Conservation (phyloP, 352 stramenopile species). For the Globisporangium acanthophoron region DNA sequence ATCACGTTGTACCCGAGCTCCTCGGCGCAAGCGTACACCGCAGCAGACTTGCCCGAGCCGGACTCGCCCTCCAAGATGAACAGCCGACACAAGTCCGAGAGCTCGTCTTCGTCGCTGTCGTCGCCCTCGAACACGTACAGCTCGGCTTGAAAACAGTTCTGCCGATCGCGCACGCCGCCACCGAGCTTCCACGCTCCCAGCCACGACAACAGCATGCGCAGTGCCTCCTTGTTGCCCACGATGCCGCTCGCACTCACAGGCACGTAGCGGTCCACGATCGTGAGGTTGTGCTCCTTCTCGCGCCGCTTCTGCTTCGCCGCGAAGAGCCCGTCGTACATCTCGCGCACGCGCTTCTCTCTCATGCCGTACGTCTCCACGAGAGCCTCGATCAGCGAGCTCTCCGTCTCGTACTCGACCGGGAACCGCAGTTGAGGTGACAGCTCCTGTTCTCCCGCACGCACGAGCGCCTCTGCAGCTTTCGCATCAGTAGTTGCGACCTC, state of each 20-base stretch:
- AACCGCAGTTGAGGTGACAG: not conserved
- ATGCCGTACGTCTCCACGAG: conserved; percentile 45
- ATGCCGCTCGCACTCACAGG: conserved; percentile 51
- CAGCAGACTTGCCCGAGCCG: conserved; percentile 69
- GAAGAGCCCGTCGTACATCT: conserved; percentile 41
- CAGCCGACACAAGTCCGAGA: conserved; percentile 47
- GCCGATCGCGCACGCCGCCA: conserved; percentile 32
- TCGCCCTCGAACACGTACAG: conserved; percentile 64
- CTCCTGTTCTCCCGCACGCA: not conserved
- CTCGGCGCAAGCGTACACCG: conserved; percentile 72
- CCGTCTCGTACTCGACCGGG: conserved; percentile 12
- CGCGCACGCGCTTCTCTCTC: conserved; percentile 51
- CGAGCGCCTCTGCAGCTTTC: not conserved
- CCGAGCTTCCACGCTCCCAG: conserved; percentile 68
- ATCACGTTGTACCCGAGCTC: conserved; percentile 82
- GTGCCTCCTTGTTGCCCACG: conserved; percentile 56
- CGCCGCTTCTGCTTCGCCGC: conserved; percentile 35
- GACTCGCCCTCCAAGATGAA: conserved; percentile 75
- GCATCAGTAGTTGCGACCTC: not conserved
- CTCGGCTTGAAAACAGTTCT: conserved; percentile 51
- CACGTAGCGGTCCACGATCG: conserved; percentile 61
- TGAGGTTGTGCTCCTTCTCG: conserved; percentile 46
- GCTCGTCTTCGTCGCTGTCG: conserved; percentile 48
- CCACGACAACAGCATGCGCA: conserved; percentile 69
- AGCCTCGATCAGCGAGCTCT: conserved; percentile 42